phyloP scores from a whole-genome alignment of 192 early-diverging fungal species.

The Podila verticillata region DNA sequence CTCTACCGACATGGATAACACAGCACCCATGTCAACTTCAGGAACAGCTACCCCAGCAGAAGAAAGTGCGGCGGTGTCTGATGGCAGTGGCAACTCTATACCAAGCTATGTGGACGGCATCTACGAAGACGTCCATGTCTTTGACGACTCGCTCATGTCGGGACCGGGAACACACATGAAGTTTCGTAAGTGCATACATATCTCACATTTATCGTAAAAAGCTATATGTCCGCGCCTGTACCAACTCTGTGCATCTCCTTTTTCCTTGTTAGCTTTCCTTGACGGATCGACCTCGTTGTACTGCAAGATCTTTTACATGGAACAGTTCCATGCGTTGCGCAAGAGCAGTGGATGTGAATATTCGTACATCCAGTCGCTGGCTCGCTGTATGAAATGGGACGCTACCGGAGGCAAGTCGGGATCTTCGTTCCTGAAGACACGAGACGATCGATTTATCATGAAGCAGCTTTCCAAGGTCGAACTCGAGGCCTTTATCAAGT shows the following conservation, averaged over 20 bases:
- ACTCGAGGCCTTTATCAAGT: slow-evolving; percentile 86
- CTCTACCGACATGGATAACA: slow-evolving; percentile 6
- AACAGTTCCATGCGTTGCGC: slow-evolving; percentile 92
- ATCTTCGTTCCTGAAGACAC: slow-evolving; percentile 89
- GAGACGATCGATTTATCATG: slow-evolving; percentile 91
- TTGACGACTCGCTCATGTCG: slow-evolving; percentile 72
- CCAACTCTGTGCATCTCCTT: not conserved
- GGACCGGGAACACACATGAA: slow-evolving; percentile 80
- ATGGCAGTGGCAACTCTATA: slow-evolving; percentile 12
- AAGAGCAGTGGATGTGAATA: slow-evolving; percentile 86
- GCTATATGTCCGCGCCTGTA: not conserved
- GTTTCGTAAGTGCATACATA: slow-evolving; percentile 63
- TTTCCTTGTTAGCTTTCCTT: slow-evolving; percentile 62
- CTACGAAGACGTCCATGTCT: slow-evolving; percentile 52
- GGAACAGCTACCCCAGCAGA: slow-evolving; percentile 41
- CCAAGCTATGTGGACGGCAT: slow-evolving; percentile 21
- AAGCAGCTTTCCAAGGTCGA: slow-evolving; percentile 89
- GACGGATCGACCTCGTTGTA: slow-evolving; percentile 81
- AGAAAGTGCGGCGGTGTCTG: slow-evolving; percentile 12
- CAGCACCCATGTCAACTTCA: slow-evolving; percentile 33
- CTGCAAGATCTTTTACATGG: slow-evolving; percentile 92
- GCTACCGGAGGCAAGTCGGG: slow-evolving; percentile 92
- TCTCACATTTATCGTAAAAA: not conserved
- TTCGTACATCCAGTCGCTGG: slow-evolving; percentile 84
- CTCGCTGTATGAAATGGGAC: slow-evolving; percentile 89